These are phyloP conservation scores for Didymella keratinophila DNA, from an alignment of 2,329 filamentous ascomycete genomes.

Conservation along the genomic window DNA sequence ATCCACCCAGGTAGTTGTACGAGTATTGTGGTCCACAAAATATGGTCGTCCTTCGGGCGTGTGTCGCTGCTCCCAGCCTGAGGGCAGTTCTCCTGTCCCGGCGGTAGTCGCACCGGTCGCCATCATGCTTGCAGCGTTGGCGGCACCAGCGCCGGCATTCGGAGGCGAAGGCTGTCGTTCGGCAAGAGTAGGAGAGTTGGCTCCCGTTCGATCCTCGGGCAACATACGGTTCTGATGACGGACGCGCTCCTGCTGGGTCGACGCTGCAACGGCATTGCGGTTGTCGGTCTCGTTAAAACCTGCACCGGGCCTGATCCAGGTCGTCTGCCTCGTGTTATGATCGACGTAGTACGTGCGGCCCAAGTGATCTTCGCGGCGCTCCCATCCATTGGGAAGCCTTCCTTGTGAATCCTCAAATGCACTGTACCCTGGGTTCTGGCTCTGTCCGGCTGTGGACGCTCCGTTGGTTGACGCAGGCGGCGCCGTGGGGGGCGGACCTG, in stretches of 20 bases:
- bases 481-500: conserved; percentile 54
- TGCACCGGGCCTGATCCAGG: conserved; percentile 89
- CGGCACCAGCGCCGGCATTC: conserved; percentile 21
- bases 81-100: conserved; percentile 91
- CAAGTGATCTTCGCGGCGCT: conserved; percentile 92
- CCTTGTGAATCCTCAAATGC: conserved; percentile 98
- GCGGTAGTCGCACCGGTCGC: conserved; percentile 94
- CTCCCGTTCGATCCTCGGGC: conserved; percentile 92
- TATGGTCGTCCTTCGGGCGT: conserved; percentile 95
- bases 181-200: conserved; percentile 83
- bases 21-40: conserved; percentile 98
- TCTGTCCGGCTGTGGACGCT: conserved; percentile 54
- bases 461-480: conserved; percentile 45
- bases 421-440: conserved; percentile 64
- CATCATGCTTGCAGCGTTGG: conserved; percentile 81
- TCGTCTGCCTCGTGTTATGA: conserved; percentile 95
- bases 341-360: conserved; percentile 98
- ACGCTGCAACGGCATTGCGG: conserved; percentile 82
- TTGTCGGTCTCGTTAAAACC: conserved; percentile 79
- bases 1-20: conserved; percentile 98
- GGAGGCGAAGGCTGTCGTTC: conserved; percentile 57
- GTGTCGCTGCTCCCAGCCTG: conserved; percentile 95
- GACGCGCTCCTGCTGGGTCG: conserved; percentile 90
- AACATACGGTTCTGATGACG: conserved; percentile 95
- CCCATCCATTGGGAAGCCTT: conserved; percentile 90